Base-by-base conservation (phyloP, 805 yeast genomes). In the Candida boidinii region DNA sequence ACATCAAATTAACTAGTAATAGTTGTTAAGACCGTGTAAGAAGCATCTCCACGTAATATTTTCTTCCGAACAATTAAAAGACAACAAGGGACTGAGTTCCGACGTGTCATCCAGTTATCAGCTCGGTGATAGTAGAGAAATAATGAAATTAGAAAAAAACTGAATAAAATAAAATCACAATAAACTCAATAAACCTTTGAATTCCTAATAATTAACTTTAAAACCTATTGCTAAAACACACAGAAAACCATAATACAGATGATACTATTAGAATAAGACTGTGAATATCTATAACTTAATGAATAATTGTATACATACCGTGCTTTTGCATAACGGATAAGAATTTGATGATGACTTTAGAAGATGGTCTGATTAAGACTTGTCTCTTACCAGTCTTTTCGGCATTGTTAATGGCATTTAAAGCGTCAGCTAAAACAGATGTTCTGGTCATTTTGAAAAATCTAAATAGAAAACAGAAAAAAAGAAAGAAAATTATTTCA, bases 381-480 rank as follows among this genome's bases (percentile, higher is more conserved):
- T 88, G 96, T 75, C 96, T 84, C 79, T 88, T 88, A 71, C 96
- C 96, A 71, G 95, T 80, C 75, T 87, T 88, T 75, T 88, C 96
- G 72, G 96, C 96, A 71, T 88, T 88, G 92, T 87, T 86, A 72
- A 88, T 88, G 59, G 95, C 80, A 73, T 88, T 88, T 60, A 88
- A 81, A 64, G 96, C 96, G 75, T 88, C 96, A 64, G 95, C 96
- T 68, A 88, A 83, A 69, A 84, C 96, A 58, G 96, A 88, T 53
- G 96, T 77, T 76, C 96, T 88, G 68, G 96, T 85, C 96, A 88
- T 87, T 64, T 62, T 74, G 50, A 29, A 25, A n/a, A 11, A 11
- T 33, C n/a, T n/a, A n/a, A n/a, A n/a, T n/a, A n/a, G n/a, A n/a
- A n/a, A n/a, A n/a, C n/a, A n/a, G n/a, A n/a, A n/a, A n/a, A n/a